Base-by-base conservation (phyloP, 441 rosid genomes). In the Brassica hybrid region DNA sequence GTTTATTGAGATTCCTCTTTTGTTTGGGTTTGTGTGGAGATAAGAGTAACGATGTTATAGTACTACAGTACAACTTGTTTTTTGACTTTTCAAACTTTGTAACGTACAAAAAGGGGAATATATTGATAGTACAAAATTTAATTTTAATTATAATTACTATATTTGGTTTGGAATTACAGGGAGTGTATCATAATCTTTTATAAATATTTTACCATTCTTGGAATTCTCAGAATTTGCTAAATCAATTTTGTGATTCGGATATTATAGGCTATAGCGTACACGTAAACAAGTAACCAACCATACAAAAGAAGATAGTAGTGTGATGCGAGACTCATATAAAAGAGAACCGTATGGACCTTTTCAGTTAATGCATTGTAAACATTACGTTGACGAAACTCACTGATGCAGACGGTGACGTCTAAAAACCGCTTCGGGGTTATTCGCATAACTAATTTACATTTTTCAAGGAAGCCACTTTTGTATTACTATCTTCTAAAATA, bases 11-110 rank as follows among this genome's bases (percentile, higher is more conserved):
- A 6, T 16, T 67, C 58, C 0, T 36, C 16, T 32, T 32, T 62
- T 16, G 21, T 19, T 57, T 23, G 52, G 74, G 43, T 69, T 64
- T 74, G 74, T 79, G 81, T 79, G 78, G 74, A 54, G 78, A 73
- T 68, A 38, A 73, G 19, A 73, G 60, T 25, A 38, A 67, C 19
- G 66, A 41, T 54, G 27, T 79, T 73, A 25, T 68, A 2, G 59
- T 54, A 19, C 52, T 79, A 79, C 65, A 60, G 69, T 50, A 61
- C 74, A 78, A 50, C 65, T 72, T 66, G 6, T 50, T 12, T 77
- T 65, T 72, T 73, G 6, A 73, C 50, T 73, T 60, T 12, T 67
- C 65, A 67, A 73, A 61, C n/a, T 73, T 36, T 68, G 7, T 60
- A 65, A 23, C 36, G 78, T 73, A 78, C 70, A 67, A 25, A 41